These are phyloP conservation scores for Nicotiana tomentosiformis DNA, from an alignment of 257 asterid genomes.

Conservation along the genomic window DNA sequence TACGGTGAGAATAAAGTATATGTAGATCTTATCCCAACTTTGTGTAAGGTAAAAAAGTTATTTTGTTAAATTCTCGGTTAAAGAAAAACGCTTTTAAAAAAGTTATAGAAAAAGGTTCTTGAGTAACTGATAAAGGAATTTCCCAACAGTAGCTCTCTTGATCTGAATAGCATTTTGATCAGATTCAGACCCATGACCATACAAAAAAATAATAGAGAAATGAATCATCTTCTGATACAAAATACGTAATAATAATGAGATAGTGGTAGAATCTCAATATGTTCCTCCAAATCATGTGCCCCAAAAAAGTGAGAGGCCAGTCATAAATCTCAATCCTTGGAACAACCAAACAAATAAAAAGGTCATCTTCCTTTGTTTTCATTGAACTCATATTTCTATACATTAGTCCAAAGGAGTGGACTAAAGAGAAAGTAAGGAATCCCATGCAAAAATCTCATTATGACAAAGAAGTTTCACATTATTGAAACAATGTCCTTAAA, in stretches of 20 bases:
- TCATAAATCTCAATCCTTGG: background rate
- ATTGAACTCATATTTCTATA: background rate
- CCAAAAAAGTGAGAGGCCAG: background rate
- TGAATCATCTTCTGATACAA: too few relatives aligned
- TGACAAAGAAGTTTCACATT: background rate
- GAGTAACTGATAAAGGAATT: too few relatives aligned
- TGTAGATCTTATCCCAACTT: too few relatives aligned
- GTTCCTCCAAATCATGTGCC: slow-evolving; percentile 5
- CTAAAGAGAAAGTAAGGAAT: background rate
- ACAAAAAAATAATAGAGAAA: too few relatives aligned
- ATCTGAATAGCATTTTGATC: too few relatives aligned
- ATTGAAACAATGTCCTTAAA: slow-evolving; percentile 2
- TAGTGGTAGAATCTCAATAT: background rate
- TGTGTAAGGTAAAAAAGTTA: too few relatives aligned
- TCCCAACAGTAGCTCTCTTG: too few relatives aligned
- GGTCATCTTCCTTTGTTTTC: background rate
- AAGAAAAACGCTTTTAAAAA: too few relatives aligned
- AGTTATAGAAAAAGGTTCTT: too few relatives aligned
- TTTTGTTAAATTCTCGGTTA: too few relatives aligned
- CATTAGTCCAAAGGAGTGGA: background rate
- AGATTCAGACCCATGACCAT: too few relatives aligned
- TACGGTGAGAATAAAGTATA: too few relatives aligned
- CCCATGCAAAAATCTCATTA: background rate
- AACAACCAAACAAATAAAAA: slow-evolving; percentile 9
- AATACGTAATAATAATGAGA: background rate